These are phyloP conservation scores for Fistulinella cinereoalba DNA, from an alignment of 1,284 basidiomycete genomes.

Conservation along the genomic window DNA sequence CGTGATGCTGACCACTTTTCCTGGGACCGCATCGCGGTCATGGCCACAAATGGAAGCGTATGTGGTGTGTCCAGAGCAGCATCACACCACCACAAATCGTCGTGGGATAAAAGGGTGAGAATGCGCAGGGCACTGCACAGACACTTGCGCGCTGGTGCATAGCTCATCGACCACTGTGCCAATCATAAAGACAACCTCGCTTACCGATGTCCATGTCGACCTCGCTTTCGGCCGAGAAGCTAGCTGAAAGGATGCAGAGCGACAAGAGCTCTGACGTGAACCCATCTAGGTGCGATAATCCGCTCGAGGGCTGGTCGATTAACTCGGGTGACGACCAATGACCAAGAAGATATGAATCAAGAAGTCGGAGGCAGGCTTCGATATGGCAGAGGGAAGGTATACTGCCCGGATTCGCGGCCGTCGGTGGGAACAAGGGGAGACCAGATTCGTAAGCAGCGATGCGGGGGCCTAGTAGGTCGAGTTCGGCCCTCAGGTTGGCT, in stretches of 20 bases:
- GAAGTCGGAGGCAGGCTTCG: slow-evolving; percentile 53
- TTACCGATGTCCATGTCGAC: slow-evolving; percentile 17
- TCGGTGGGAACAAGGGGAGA: slow-evolving; percentile 32
- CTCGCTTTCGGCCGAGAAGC: slow-evolving; percentile 27
- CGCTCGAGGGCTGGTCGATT: slow-evolving; percentile 7
- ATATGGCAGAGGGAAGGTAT: slow-evolving; percentile 46
- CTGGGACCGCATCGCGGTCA: slow-evolving; percentile 42
- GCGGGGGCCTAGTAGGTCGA: slow-evolving; percentile 39
- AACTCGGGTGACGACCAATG: slow-evolving; percentile 42
- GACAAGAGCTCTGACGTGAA: slow-evolving; percentile 46
- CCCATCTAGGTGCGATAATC: slow-evolving; percentile 29
- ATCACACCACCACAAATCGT: slow-evolving; percentile 51
- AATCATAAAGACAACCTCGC: background rate
- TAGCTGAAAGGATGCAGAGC: slow-evolving; percentile 43
- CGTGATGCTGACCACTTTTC: slow-evolving; percentile 21
- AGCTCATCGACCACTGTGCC: background rate
- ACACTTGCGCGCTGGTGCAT: slow-evolving; percentile 42
- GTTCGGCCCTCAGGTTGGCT: slow-evolving; percentile 37
- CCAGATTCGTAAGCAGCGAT: slow-evolving; percentile 43
- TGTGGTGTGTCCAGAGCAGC: slow-evolving; percentile 44
- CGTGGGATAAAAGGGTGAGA: slow-evolving; percentile 67
- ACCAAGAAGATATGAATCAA: slow-evolving; percentile 61
- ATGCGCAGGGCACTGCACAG: slow-evolving; percentile 58
- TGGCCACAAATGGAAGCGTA: slow-evolving; percentile 46
- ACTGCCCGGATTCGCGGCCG: slow-evolving; percentile 19